Conservation (phyloP, 2,329 filamentous ascomycete species). For the Phaeosphaeriaceae sp. region DNA sequence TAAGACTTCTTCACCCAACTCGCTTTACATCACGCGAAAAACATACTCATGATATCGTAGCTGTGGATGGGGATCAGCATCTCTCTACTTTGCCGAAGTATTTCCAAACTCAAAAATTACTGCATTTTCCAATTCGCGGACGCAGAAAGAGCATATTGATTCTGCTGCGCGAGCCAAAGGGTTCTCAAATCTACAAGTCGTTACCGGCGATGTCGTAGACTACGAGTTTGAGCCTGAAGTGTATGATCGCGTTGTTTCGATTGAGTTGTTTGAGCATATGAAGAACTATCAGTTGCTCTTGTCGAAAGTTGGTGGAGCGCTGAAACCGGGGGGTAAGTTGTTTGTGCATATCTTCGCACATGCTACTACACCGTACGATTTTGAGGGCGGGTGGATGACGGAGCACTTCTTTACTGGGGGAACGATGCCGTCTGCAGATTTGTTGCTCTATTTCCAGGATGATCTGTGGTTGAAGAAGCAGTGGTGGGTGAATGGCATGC, state of each 20-base stretch:
- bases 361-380: slow-evolving; percentile 70
- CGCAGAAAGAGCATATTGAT: slow-evolving; percentile 73
- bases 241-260: slow-evolving; percentile 71
- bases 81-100: slow-evolving; percentile 69
- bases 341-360: slow-evolving; percentile 75
- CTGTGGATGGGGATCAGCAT: slow-evolving; percentile 72
- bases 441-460: slow-evolving; percentile 70
- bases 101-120: slow-evolving; percentile 68
- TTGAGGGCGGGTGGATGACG: slow-evolving; percentile 76
- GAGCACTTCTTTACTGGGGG: slow-evolving; percentile 76
- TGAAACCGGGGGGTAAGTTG: slow-evolving; percentile 69
- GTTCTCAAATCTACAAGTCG: slow-evolving; percentile 65
- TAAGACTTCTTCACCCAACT: slow-evolving; percentile 40
- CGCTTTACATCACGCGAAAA: slow-evolving; percentile 11
- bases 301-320: slow-evolving; percentile 64
- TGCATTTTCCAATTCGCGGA: slow-evolving; percentile 72
- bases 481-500: slow-evolving; percentile 74
- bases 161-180: slow-evolving; percentile 61
- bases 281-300: slow-evolving; percentile 75
- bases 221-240: slow-evolving; percentile 65
- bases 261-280: slow-evolving; percentile 79
- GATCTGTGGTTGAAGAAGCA: slow-evolving; percentile 66
- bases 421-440: slow-evolving; percentile 72
- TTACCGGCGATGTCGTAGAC: slow-evolving; percentile 71
- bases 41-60: slow-evolving; percentile 44